Conservation (phyloP, 2,329 filamentous ascomycete species). For the Fusarium sp. region DNA sequence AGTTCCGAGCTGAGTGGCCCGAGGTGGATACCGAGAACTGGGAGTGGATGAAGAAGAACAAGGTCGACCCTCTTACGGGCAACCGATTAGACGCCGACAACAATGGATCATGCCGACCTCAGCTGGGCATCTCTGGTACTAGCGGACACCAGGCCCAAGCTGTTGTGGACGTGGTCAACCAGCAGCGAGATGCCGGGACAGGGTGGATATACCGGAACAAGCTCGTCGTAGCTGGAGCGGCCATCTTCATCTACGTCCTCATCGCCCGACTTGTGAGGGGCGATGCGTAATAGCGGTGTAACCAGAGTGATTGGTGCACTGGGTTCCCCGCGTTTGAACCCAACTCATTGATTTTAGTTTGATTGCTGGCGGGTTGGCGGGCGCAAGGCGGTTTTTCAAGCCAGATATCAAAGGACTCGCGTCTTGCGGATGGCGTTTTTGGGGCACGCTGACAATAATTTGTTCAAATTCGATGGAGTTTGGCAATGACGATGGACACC, state of each 20-base stretch:
- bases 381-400: slow-evolving; percentile 33
- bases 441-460: slow-evolving; percentile 33
- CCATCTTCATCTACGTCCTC: slow-evolving; percentile 85
- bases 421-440: slow-evolving; percentile 42
- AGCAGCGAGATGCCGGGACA: slow-evolving; percentile 82
- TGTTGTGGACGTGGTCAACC: slow-evolving; percentile 81
- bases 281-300: slow-evolving; percentile 41
- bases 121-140: slow-evolving; percentile 69
- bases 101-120: slow-evolving; percentile 63
- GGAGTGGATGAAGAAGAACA: slow-evolving; percentile 88
- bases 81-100: slow-evolving; percentile 63
- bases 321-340: slow-evolving; percentile 5
- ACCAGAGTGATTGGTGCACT: background rate
- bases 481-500: slow-evolving; percentile 4
- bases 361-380: slow-evolving; percentile 24
- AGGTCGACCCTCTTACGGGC: slow-evolving; percentile 83
- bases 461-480: slow-evolving; percentile 17
- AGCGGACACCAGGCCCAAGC: slow-evolving; percentile 74
- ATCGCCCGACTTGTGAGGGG: slow-evolving; percentile 78
- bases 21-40: slow-evolving; percentile 91
- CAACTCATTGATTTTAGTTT: slow-evolving; percentile 22
- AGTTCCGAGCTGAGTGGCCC: slow-evolving; percentile 90
- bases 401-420: slow-evolving; percentile 39
- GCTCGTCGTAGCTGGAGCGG: slow-evolving; percentile 75
- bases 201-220: slow-evolving; percentile 87